phyloP scores from a whole-genome alignment of 257 asterid genomes.

The Solanum neorickii region DNA sequence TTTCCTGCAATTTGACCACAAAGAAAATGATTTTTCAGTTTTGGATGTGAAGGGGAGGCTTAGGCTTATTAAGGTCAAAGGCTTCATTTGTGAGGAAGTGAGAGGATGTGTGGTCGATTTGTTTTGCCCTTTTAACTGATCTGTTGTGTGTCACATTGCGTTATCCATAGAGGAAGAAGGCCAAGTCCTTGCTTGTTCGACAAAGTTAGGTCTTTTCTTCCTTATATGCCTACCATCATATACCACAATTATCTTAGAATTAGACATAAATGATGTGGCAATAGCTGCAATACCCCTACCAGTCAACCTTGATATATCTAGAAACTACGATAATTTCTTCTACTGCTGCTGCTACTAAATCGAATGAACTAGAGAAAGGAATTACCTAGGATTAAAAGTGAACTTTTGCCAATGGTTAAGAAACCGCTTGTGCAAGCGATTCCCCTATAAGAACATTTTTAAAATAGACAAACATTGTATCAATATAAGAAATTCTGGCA shows the following conservation, averaged over 20 bases:
- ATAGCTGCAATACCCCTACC: not conserved
- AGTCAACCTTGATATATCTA: not conserved
- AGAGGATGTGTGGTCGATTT: not conserved
- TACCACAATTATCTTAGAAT: not conserved
- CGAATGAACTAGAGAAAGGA: not conserved
- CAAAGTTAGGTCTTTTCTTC: not conserved
- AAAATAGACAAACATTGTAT: not conserved
- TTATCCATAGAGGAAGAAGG: not conserved
- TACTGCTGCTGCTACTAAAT: not conserved
- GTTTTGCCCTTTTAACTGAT: not conserved
- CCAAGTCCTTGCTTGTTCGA: not conserved
- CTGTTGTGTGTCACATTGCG: not conserved
- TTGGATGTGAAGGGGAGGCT: not conserved
- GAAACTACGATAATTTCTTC: not conserved
- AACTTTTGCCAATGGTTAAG: slow-evolving; percentile 90
- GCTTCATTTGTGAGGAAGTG: not conserved
- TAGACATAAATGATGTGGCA: not conserved
- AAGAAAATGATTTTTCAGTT: not conserved
- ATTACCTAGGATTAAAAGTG: slow-evolving; percentile 92
- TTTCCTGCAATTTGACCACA: not conserved
- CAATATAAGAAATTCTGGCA: not conserved
- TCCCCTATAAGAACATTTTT: slow-evolving; percentile 42
- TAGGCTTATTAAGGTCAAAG: not conserved
- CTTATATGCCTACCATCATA: not conserved
- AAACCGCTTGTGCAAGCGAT: slow-evolving; percentile 82